Evolutionary conservation across 768 basidiomycete genomes (phyloP).

Genomic region (Lactarius tabidus): DNA sequence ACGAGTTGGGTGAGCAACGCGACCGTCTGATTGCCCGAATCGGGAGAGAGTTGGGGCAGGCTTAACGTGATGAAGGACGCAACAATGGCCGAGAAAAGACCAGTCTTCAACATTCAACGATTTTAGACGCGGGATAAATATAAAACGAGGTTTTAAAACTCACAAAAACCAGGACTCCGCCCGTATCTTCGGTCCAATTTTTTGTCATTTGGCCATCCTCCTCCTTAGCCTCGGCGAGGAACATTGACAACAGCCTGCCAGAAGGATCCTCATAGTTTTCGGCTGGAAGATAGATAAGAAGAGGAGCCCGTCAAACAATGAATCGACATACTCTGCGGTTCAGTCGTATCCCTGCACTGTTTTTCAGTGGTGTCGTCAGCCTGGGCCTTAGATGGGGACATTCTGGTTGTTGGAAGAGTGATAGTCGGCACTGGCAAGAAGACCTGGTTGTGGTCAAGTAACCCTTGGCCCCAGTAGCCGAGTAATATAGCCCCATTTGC

Average conservation of each 20-base stretch:
- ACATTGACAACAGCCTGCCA: background rate
- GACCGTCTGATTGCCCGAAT: background rate
- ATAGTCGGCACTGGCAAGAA: background rate
- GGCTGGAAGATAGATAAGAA: background rate
- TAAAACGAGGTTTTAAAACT: background rate
- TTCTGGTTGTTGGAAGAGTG: background rate
- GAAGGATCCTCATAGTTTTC: background rate
- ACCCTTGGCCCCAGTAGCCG: too few relatives aligned
- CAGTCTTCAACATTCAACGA: background rate
- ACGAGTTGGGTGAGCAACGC: background rate
- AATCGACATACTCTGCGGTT: background rate
- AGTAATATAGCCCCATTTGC: too few relatives aligned
- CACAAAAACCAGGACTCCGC: background rate
- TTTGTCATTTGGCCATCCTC: background rate
- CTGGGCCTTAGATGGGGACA: background rate
- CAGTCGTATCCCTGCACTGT: background rate
- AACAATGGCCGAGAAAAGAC: background rate
- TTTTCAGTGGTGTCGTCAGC: background rate
- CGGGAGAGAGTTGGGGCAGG: background rate
- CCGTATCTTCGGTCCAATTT: background rate
- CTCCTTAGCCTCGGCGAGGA: background rate
- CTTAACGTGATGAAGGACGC: background rate
- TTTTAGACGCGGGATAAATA: background rate
- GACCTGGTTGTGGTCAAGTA: background rate
- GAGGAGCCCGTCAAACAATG: background rate